These are phyloP conservation scores for Cyberlindnera subsufficiens DNA, from an alignment of 805 yeast species.

Conservation along the genomic window DNA sequence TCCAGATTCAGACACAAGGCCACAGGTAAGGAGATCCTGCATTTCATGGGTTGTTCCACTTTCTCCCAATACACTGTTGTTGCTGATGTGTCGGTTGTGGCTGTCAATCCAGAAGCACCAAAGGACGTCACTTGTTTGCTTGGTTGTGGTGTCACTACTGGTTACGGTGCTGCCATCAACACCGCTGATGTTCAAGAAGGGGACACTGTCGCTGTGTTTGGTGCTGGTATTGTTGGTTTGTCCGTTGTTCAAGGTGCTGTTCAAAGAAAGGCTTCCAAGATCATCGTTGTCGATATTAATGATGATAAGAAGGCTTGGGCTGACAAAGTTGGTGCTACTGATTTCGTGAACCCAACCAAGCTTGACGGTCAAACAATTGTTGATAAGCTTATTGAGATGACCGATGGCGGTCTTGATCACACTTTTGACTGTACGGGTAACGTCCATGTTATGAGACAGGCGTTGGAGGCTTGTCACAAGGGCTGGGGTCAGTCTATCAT, in stretches of 20 bases:
- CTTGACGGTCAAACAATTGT: slow-evolving; percentile 74
- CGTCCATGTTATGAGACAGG: slow-evolving; percentile 89
- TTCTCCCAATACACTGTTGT: slow-evolving; percentile 97
- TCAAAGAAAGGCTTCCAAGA: slow-evolving; percentile 71
- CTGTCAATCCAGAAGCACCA: slow-evolving; percentile 79
- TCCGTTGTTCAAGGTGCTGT: slow-evolving; percentile 95
- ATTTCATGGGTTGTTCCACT: slow-evolving; percentile 98
- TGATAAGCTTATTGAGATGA: slow-evolving; percentile 75
- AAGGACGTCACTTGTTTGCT: slow-evolving; percentile 84
- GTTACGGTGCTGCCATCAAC: slow-evolving; percentile 95
- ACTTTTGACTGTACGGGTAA: slow-evolving; percentile 99
- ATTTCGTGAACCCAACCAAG: slow-evolving; percentile 81
- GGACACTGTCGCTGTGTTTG: slow-evolving; percentile 93
- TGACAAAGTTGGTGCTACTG: slow-evolving; percentile 87
- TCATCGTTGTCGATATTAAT: slow-evolving; percentile 84
- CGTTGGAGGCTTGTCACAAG: slow-evolving; percentile 95
- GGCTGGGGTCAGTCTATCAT: slow-evolving; percentile 98
- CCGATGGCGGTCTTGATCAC: slow-evolving; percentile 95
- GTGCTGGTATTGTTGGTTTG: slow-evolving; percentile 97
- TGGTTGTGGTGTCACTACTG: slow-evolving; percentile 98
- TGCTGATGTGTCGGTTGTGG: slow-evolving; percentile 94
- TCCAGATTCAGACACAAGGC: slow-evolving; percentile 68
- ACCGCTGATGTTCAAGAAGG: slow-evolving; percentile 89
- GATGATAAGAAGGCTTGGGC: slow-evolving; percentile 85
- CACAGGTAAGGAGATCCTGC: slow-evolving; percentile 78